Evolutionary conservation across 148 eudicot genomes (phyloP).

Genomic region (Vaccinium macrocarpon): DNA sequence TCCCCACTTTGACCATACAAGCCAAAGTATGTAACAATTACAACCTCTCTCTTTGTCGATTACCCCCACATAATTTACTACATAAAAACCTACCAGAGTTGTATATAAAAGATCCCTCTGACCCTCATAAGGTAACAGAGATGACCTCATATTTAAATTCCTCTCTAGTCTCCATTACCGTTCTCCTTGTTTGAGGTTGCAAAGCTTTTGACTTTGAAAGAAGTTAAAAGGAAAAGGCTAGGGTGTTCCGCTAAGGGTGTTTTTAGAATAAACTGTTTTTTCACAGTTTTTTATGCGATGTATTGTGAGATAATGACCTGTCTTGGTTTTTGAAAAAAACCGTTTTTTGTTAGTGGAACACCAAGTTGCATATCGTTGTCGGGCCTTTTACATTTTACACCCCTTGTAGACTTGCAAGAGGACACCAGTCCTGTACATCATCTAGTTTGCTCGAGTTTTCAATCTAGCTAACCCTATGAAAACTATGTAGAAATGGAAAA

Average conservation of each 20-base stretch:
- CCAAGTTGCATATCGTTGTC: not conserved
- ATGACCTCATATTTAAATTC: not conserved
- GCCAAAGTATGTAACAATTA: not conserved
- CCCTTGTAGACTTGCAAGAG: not conserved
- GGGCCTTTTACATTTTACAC: not conserved
- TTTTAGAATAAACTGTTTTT: too few species aligned
- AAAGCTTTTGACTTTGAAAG: not conserved
- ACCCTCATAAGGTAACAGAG: not conserved
- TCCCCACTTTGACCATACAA: not conserved
- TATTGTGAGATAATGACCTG: too few species aligned
- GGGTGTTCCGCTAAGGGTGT: too few species aligned
- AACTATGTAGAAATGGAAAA: not conserved
- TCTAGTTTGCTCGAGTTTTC: not conserved
- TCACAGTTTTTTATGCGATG: too few species aligned
- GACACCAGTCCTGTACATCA: not conserved
- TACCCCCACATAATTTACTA: not conserved
- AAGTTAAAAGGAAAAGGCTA: not conserved
- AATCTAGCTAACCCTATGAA: not conserved
- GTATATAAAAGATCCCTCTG: not conserved
- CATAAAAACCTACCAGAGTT: not conserved
- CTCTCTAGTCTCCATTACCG: not conserved
- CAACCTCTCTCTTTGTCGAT: not conserved
- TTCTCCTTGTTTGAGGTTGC: not conserved
- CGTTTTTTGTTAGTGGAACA: too few species aligned
- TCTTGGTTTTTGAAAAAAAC: too few species aligned